These are phyloP conservation scores for Detonula confervacea DNA, from an alignment of 352 stramenopile genomes.

Conservation along the genomic window DNA sequence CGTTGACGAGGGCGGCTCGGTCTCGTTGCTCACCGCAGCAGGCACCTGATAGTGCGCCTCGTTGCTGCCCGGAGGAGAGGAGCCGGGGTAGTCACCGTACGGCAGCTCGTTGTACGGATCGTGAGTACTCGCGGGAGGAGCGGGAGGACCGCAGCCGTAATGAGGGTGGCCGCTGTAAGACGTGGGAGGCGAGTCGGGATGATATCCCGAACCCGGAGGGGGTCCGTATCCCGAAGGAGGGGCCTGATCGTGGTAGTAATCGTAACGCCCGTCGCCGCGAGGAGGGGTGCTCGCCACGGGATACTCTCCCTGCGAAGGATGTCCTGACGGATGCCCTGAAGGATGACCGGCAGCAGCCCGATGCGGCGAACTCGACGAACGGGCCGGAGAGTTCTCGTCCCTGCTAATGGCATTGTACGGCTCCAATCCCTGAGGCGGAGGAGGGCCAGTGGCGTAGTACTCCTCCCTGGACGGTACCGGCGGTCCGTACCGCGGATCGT, in stretches of 20 bases:
- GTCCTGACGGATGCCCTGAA: too few species aligned
- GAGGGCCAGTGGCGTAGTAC: conserved; percentile 17
- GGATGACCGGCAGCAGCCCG: not conserved
- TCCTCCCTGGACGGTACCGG: too few species aligned
- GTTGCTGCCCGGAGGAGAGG: conserved; percentile 5
- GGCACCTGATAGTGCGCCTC: conserved; percentile 28
- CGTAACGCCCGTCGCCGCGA: not conserved
- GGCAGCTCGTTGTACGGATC: conserved; percentile 49
- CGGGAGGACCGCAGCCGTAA: not conserved
- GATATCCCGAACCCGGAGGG: conserved; percentile 9
- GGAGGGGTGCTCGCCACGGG: conserved; percentile 8
- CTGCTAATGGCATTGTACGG: conserved; percentile 33
- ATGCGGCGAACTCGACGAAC: not conserved
- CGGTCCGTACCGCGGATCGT: conserved; percentile 14
- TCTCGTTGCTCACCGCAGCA: conserved; percentile 34
- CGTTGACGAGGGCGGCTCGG: not conserved
- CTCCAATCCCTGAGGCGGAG: not conserved
- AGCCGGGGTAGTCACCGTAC: conserved; percentile 10
- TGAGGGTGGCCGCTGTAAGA: conserved; percentile 5
- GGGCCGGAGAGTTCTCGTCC: conserved; percentile 25
- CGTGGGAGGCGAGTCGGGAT: conserved; percentile 7
- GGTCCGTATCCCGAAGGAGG: not conserved
- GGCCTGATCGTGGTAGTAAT: conserved; percentile 10
- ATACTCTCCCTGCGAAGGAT: too few species aligned
- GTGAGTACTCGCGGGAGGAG: not conserved